Evolutionary conservation across 257 asterid species (phyloP), one percentile per base, ranked within the genome.

Genomic region (Paulownia fortunei): DNA sequence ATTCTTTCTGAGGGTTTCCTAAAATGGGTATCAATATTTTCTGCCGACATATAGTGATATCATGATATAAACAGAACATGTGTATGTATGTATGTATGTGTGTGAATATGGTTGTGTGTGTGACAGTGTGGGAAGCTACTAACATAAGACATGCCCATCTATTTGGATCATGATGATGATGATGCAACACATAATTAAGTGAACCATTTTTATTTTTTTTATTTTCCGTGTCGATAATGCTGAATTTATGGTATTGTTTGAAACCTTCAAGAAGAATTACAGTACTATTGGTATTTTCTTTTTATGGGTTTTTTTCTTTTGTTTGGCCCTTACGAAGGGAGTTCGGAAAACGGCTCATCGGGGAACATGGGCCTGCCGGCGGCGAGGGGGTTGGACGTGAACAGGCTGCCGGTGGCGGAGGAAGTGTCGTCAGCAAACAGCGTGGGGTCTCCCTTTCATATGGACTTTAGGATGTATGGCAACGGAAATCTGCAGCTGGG

Each of bases 321-420:
- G 12, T 7, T 44, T 24, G 21, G 73, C 1, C 49, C 6, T 68
- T 32, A 8, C 49, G 37, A 60, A 93, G 98, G 96, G 76, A 92
- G 98, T 76, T 90, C 97, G 32, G 96, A 92, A 16, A 88, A 90
- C 51, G 93, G 91, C 23, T 91, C 97, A 0, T 90, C 96, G 49
- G 92, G 86, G 8, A 86, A 87, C 77, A 59, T 80, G 74, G 82
- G 77, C 0, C 16, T 23, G 23, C 56, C 88, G 78, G 86, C 80
- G 79, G 88, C 83, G 55, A 84, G 82, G 83, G 81, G 89, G n/a
- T 56, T 87, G 69, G 92, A 90, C 67, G 89, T 92, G 61, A 90
- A 86, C 84, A 67, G 82, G 62, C 0, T 37, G 11, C 90, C 93
- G 49, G 81, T 76, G 66, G 87, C 85, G 79, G 97, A 90, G 83